Evolutionary conservation across 2,329 filamentous ascomycete genomes (phyloP).

Genomic region (Sarocladium oryzae): DNA sequence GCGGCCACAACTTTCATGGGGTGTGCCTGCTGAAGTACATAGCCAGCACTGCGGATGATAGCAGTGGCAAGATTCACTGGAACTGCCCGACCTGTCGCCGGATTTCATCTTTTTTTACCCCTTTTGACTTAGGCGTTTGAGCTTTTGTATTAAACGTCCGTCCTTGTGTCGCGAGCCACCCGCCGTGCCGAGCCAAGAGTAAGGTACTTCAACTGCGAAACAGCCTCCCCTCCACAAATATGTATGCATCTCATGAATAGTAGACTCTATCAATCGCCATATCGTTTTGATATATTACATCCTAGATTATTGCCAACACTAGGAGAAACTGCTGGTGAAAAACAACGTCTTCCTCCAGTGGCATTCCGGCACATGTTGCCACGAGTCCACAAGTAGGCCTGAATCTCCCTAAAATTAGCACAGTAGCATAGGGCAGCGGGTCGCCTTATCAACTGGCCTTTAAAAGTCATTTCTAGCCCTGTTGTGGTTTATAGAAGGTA

Average conservation of each 20-base stretch:
- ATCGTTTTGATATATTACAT: not conserved
- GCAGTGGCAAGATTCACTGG: no score
- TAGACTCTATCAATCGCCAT: not conserved
- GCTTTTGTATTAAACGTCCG: no score
- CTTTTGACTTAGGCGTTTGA: no score
- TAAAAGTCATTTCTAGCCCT: not conserved
- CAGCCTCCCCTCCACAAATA: not conserved
- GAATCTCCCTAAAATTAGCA: not conserved
- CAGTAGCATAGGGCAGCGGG: not conserved
- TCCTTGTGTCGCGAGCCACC: not conserved
- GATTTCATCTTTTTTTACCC: no score
- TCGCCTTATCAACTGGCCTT: not conserved
- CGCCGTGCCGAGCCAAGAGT: not conserved
- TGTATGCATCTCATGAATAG: not conserved
- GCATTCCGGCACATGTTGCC: not conserved
- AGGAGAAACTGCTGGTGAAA: not conserved
- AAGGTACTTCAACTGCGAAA: not conserved
- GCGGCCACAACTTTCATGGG: no score
- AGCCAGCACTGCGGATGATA: no score
- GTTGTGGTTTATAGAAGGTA: not conserved
- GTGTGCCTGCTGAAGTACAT: no score
- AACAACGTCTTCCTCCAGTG: not conserved
- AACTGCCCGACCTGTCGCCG: no score
- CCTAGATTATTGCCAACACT: not conserved
- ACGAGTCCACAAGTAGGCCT: not conserved